Base-by-base conservation (phyloP, 169 alveolate species). In the Plasmodium gonderi region DNA sequence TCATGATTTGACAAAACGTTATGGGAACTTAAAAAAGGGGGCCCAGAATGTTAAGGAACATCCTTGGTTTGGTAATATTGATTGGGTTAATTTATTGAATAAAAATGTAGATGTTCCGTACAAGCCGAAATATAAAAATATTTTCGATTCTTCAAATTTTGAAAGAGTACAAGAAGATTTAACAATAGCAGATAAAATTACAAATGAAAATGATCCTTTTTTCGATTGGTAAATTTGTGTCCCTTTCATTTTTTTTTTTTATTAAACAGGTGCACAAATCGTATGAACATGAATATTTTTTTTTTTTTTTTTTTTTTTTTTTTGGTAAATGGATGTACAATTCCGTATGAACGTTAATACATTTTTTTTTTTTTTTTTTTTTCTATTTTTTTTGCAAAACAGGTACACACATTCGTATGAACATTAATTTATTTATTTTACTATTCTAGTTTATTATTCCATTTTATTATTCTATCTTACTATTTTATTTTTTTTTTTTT, bases 1-100 rank as follows among this genome's bases (percentile, higher is more conserved):
- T 47, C 97, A 97, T 17, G 99, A 99, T 80, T 96, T 98, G 74
- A 94, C 98, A 82, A 98, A 98, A 96, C 96, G 99, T 49, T 98
- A 96, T 92, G 99, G 99, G 26, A 98, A 98, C 91, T 96, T 98
- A 77, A 97, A 98, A 94, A 97, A 97, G 23, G 99, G 99, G 23
- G 99, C 97, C 38, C 96, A 97, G 2, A 99, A 98, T 90, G 97
- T 98, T 67, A 98, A 97, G 78, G 96, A 96, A 38, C 98, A 97
- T 91, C 94, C 96, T 33, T 98, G 99, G 98, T 97, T 96, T 80
- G 93, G 95, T 69, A 89, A 95, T 42, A 90, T 96, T 65, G 97
- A 97, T 75, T 97, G 98, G 97, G 91, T 92, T 36, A 91, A 94
- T 60, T 92, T 97, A 47, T 80, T 97, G 14, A 80, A 93, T 40